Base-by-base conservation (phyloP, 2,329 filamentous ascomycete species). In the Verticillium alfalfae region DNA sequence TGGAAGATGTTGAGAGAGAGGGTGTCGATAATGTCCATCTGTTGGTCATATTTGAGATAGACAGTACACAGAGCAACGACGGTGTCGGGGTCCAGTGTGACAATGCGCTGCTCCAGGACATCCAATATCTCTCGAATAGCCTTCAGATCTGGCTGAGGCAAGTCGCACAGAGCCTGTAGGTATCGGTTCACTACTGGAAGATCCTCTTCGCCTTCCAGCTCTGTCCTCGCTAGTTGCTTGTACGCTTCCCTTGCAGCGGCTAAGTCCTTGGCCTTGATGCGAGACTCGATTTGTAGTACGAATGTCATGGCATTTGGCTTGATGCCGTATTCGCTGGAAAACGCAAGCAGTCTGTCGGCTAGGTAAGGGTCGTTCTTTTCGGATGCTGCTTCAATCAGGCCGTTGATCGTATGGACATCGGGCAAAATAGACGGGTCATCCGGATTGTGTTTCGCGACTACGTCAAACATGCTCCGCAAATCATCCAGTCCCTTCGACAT, bases 1-100 rank as follows among this genome's bases (percentile, higher is more conserved):
- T 88, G 84, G 66, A 87, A 86, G 5, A 87, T 84, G 67, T 95
- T 88, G 5, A 89, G 82, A 31, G 93, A 92, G 16, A 98, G 83
- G 0, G 96, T 83, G 70, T 96, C 92, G 64, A 92, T 89, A 5
- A 92, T 87, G 64, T 96, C 92, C 65, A 88, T 86, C 54, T 88
- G 82, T 70, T 96, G 91, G 68, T 92, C 89, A 49, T 89, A 87
- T 64, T 85, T 83, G 12, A 97, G 81, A 67, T 96, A 90, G 52
- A 90, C 79, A 55, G 88, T 79, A 63, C 88, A 90, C n/a, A 97
- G 79, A 0, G 85, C 83, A 7, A 88, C 86, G 1, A 95, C 85
- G 0, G 93, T 96, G 54, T 88, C 82, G 0, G 93, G 86, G 39
- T 91, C 88, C 15, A 97, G 81, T 1, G 82, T 84, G 8, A 86